A percentile compares a stretch with the other conserved stretches of the same genome.
phyloP scores from a whole-genome alignment of 768 basidiomycete genomes.

The Candolleomyces efflorescens region DNA sequence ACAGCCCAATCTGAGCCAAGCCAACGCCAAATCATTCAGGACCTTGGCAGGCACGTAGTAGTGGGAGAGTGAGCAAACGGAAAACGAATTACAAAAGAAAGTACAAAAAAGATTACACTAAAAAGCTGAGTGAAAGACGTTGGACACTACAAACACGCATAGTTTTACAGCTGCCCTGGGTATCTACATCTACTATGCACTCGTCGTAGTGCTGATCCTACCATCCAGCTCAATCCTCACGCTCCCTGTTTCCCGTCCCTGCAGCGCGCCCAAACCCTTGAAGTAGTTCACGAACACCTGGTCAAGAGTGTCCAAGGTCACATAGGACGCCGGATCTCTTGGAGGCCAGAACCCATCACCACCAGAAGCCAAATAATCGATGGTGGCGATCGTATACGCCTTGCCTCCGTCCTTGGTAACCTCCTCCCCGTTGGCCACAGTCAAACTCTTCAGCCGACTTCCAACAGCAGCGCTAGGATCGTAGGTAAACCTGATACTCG shows the following conservation, averaged over 20 bases:
- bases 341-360: constrained; percentile 32
- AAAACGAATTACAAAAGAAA: no score
- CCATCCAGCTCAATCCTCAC: constrained; percentile 15
- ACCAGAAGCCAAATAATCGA: constrained; percentile 30
- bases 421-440: constrained; percentile 22
- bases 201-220: constrained; percentile 8
- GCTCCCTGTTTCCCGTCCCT: constrained; percentile 3
- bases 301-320: constrained; percentile 29
- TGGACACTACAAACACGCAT: no score
- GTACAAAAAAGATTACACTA: no score
- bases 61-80: no score
- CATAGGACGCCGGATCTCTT: constrained; percentile 15
- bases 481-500: constrained; percentile 29
- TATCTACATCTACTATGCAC: no score
- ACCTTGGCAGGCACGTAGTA: no score
- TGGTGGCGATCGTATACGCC: constrained; percentile 25
- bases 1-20: no score
- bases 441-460: constrained; percentile 25
- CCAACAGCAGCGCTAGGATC: constrained; percentile 24
- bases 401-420: constrained; percentile 16
- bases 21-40: no score
- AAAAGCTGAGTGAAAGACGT: no score
- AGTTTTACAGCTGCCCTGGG: no score
- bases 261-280: constrained; percentile 9
- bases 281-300: constrained; percentile 29